A percentile compares a stretch with the other conserved stretches of the same genome.
phyloP scores from a whole-genome alignment of 2,329 filamentous ascomycete species.

The Pseudocercospora crystallina region DNA sequence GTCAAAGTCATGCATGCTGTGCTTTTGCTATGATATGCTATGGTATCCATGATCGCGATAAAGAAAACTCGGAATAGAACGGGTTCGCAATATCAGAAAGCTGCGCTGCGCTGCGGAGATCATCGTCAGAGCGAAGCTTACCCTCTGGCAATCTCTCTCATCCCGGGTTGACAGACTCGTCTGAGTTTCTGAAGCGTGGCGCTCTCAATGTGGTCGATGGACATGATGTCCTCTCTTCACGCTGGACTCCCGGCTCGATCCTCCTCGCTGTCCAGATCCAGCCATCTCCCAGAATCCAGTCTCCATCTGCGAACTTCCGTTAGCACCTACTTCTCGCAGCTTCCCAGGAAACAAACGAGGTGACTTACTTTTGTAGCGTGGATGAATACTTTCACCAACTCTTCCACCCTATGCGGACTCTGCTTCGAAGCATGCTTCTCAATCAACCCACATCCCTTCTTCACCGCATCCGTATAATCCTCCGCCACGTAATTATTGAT shows the following conservation, averaged over 20 bases:
- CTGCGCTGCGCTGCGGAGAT: too few species aligned
- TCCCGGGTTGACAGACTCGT: too few species aligned
- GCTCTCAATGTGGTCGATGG: too few species aligned
- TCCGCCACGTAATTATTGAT: constrained; percentile 83
- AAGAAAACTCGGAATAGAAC: not conserved
- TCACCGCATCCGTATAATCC: constrained; percentile 73
- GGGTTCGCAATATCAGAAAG: not conserved
- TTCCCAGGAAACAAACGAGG: not conserved
- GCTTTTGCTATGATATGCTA: not conserved
- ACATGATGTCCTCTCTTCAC: too few species aligned
- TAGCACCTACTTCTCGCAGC: not conserved
- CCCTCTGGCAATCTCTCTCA: too few species aligned
- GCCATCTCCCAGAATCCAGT: constrained; percentile 74
- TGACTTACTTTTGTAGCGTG: constrained; percentile 74
- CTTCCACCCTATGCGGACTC: constrained; percentile 73
- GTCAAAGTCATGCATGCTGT: too few species aligned
- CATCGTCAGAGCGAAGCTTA: too few species aligned
- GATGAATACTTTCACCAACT: constrained; percentile 80
- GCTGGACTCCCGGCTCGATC: too few species aligned
- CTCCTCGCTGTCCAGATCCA: not conserved
- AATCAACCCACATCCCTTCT: constrained; percentile 68
- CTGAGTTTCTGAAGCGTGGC: too few species aligned
- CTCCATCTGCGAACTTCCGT: constrained; percentile 58
- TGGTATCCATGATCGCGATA: constrained; percentile 1
- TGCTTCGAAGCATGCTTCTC: constrained; percentile 73